Conservation (phyloP, 352 stramenopile species). For the Phytophthora constricta region DNA sequence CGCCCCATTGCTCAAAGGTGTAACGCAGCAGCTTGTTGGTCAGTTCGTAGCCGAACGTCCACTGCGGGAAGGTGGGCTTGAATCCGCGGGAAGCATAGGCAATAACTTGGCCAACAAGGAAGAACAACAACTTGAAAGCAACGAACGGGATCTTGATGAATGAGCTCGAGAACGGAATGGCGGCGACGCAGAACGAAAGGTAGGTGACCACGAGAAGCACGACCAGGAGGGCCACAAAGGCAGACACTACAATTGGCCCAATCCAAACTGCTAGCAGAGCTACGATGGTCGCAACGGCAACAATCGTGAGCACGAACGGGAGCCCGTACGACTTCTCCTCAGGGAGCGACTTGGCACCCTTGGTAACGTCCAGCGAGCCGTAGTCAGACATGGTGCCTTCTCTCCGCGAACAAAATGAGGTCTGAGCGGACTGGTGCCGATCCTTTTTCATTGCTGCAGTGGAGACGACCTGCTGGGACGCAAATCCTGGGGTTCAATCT, state of each 20-base stretch:
- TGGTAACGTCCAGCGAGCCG: neutral
- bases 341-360: neutral
- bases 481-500: neutral
- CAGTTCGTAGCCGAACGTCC: slow-evolving; percentile 19
- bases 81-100: slow-evolving; percentile 18
- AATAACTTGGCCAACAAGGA: slow-evolving; percentile 2
- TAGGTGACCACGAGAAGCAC: neutral
- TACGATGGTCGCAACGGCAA: neutral
- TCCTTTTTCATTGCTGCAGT: neutral
- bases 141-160: slow-evolving; percentile 10
- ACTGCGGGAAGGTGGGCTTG: slow-evolving; percentile 21
- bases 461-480: neutral
- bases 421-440: neutral
- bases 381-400: slow-evolving; percentile 2
- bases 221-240: neutral
- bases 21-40: slow-evolving; percentile 16
- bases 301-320: neutral
- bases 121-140: slow-evolving; percentile 17
- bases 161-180: neutral
- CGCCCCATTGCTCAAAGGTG: slow-evolving; percentile 4
- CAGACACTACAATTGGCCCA: neutral
- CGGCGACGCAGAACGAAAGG: slow-evolving; percentile 7
- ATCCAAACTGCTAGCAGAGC: neutral
- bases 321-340: neutral
- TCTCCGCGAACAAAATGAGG: neutral